These are phyloP conservation scores for Orbilia blumenaviensis DNA, from an alignment of 2,329 filamentous ascomycete genomes.

Conservation along the genomic window DNA sequence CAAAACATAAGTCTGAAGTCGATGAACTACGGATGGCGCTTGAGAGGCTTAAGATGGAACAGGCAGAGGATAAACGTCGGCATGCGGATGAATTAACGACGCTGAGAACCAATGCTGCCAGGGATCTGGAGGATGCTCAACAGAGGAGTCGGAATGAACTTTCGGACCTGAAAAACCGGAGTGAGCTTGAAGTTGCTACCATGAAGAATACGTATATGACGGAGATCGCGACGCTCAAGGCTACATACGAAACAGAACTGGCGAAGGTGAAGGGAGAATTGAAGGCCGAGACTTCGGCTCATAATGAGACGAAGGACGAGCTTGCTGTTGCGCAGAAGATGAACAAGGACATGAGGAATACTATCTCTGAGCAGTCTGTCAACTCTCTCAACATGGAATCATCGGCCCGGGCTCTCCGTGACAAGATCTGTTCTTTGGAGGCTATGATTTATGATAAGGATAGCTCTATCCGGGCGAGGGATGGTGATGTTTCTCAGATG, in stretches of 20 bases:
- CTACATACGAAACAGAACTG: conserved; percentile 38
- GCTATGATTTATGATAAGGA: conserved; percentile 90
- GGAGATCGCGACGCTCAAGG: conserved; percentile 49
- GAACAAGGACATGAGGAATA: conserved; percentile 68
- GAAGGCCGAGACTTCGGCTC: conserved; percentile 46
- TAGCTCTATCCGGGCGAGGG: conserved; percentile 81
- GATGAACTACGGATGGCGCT: conserved; percentile 71
- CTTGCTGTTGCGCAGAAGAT: conserved; percentile 71
- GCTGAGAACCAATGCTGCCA: conserved; percentile 71
- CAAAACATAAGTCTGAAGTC: conserved; percentile 74
- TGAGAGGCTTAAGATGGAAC: conserved; percentile 62
- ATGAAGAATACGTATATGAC: conserved; percentile 41
- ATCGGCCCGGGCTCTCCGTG: conserved; percentile 77
- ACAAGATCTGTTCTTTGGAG: conserved; percentile 87
- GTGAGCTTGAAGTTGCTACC: conserved; percentile 64
- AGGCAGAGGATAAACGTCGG: conserved; percentile 54
- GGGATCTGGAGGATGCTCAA: conserved; percentile 65
- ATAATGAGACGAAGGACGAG: conserved; percentile 62
- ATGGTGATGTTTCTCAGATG: conserved; percentile 81
- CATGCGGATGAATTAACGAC: conserved; percentile 62
- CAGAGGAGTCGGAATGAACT: conserved; percentile 66
- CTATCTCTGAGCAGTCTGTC: conserved; percentile 69
- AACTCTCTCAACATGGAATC: conserved; percentile 76
- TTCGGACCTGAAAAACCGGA: conserved; percentile 63
- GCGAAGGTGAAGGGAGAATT: conserved; percentile 40